Evolutionary conservation across 2,329 filamentous ascomycete genomes (phyloP), one percentile per base, ranked within the genome.

Genomic region (Neonectria neomacrospora): DNA sequence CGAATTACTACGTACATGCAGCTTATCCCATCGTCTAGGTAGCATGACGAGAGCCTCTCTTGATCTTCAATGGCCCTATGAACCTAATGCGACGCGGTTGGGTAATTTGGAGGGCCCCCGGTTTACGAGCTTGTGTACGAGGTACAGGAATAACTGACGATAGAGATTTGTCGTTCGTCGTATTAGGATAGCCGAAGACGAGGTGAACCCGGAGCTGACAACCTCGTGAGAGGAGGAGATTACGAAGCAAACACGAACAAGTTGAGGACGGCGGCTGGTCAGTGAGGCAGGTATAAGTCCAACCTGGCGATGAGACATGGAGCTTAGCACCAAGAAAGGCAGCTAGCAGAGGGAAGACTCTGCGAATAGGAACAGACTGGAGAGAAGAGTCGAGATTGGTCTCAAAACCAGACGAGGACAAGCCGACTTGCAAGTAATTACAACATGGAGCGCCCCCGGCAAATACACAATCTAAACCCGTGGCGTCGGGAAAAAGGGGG

Each of bases 401-500:
- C 23, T 26, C 23, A 26, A 6, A 26, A 26, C 23, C 23, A 3
- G 23, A 26, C 23, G 23, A 26, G 45, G 37, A 54, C 48, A 52
- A 32, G 48, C 54, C 26, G 30, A 39, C 48, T 51, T 50, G 51
- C 48, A 39, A 11, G 34, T 14, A 37, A 37, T 39, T 64, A 59
- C 67, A 68, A 42, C 66, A 64, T 58, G 65, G 63, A 37, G 39
- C 39, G 44, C 59, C 64, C 62, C 67, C 53, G 59, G 63, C 20
- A 51, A 16, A 54, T 67, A 61, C 48, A 70, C 63, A 64, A 70
- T 67, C 44, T 64, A 66, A 62, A 47, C 55, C 55, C 63, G 56
- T 61, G 55, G 66, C 65, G 59, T 58, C 47, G 59, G 68, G 53
- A 71, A 72, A 50, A 72, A 64, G 70, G 70, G 70, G 70, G 42